Evolutionary conservation across 2,329 filamentous ascomycete species (phyloP).

Genomic region (Alternaria viburni): DNA sequence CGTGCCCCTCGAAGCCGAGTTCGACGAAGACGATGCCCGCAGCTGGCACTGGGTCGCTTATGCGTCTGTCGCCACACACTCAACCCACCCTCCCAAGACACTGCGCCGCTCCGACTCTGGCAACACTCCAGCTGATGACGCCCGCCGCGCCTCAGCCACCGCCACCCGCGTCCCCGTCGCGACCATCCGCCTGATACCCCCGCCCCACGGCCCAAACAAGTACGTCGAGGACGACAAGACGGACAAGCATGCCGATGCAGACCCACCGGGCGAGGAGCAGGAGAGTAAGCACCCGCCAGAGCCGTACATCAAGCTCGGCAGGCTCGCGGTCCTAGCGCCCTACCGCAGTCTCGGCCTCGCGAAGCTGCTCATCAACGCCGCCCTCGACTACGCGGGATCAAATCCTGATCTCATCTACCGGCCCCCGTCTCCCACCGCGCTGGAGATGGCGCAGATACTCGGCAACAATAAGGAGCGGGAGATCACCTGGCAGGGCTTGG

Average conservation of each 20-base stretch:
- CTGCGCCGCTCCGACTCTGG: slow-evolving; percentile 52
- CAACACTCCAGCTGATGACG: slow-evolving; percentile 48
- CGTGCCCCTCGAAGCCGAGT: slow-evolving; percentile 69
- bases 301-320: slow-evolving; percentile 81
- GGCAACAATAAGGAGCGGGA: slow-evolving; percentile 47
- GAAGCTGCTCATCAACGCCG: slow-evolving; percentile 69
- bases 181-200: slow-evolving; percentile 80
- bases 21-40: slow-evolving; percentile 79
- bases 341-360: slow-evolving; percentile 72
- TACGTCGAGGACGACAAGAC: slow-evolving; percentile 34
- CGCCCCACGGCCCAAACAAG: slow-evolving; percentile 74
- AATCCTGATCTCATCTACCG: slow-evolving; percentile 60
- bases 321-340: slow-evolving; percentile 71
- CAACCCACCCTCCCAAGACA: slow-evolving; percentile 38
- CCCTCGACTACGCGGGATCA: slow-evolving; percentile 69
- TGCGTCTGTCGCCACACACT: slow-evolving; percentile 62
- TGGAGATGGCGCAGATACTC: slow-evolving; percentile 55
- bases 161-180: slow-evolving; percentile 66
- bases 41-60: slow-evolving; percentile 92
- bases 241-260: slow-evolving; percentile 41
- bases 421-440: slow-evolving; percentile 45
- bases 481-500: slow-evolving; percentile 72
- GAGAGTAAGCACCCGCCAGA: slow-evolving; percentile 66
- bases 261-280: slow-evolving; percentile 23
- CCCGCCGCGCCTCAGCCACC: slow-evolving; percentile 44